Evolutionary conservation across 1,284 basidiomycete genomes (phyloP), one percentile per base, ranked within the genome.

Genomic region (Heimioporus retisporus): DNA sequence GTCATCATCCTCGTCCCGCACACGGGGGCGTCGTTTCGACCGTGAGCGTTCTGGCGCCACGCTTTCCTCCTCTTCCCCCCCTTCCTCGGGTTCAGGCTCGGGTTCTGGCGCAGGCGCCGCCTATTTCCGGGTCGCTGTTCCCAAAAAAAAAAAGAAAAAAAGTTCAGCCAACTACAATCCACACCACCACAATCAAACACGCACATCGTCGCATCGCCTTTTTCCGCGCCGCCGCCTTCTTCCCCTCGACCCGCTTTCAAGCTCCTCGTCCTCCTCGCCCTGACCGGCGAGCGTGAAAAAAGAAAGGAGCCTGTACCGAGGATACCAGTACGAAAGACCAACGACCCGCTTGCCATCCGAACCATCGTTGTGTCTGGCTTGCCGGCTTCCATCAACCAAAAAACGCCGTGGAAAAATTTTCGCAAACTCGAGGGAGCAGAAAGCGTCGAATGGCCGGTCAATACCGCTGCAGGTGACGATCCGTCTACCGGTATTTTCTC

Each of bases 371-470:
- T 96, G 10, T 89, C 93, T 42, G 94, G 95, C 23, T 82, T 96
- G 7, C 93, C 95, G 0, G 44, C 82, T 3, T 84, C 85, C 6
- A 80, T 95, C 15, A 91, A 93, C 73, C 89, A 93, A 40, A 93
- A 93, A 70, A 82, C 86, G 0, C 81, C 97, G 0, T 96, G 95
- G 94, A 97, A 98, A 82, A 96, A 96, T 77, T 84, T 96, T 55
- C 87, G 94, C 61, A 96, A 95, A 77, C 90, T 90, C 65, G 78
- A 85, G 1, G 92, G 93, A 46, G 91, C 90, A 5, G 89, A 91
- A 72, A 88, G 88, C 56, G 86, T 93, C 21, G 88, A 91, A 69
- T 95, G 88, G 87, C 93, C 93, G 1, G 79, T 87, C 2, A 86
- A 89, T 71, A 78, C 76, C 81, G 81, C 16, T 75, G 55, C 73